Evolutionary conservation across 805 yeast species (phyloP).

Genomic region (Komagataella phaffii): DNA sequence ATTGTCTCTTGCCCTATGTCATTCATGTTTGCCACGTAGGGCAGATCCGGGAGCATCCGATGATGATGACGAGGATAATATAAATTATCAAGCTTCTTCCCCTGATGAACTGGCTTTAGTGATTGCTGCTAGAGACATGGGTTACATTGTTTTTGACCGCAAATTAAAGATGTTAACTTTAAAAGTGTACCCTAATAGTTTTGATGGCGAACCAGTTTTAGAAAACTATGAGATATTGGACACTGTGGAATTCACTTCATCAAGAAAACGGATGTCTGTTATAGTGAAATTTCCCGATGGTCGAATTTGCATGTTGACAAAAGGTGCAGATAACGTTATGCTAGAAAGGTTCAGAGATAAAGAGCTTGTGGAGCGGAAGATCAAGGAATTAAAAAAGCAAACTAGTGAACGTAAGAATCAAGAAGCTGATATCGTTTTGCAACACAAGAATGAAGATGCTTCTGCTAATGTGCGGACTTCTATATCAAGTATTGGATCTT

Average conservation of each 20-base stretch:
- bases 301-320: slow-evolving; percentile 66
- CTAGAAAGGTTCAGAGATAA: slow-evolving; percentile 54
- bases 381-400: slow-evolving; percentile 44
- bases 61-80: slow-evolving; percentile 26
- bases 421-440: slow-evolving; percentile 67
- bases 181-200: slow-evolving; percentile 76
- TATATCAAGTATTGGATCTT: slow-evolving; percentile 9
- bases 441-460: slow-evolving; percentile 32
- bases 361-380: slow-evolving; percentile 48
- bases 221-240: slow-evolving; percentile 71
- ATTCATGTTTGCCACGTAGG: slow-evolving; percentile 72
- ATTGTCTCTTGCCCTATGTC: slow-evolving; percentile 75
- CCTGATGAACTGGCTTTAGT: slow-evolving; percentile 95
- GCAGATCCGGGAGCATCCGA: slow-evolving; percentile 3
- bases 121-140: slow-evolving; percentile 90
- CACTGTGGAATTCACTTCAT: slow-evolving; percentile 72
- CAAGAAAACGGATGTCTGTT: slow-evolving; percentile 92
- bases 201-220: slow-evolving; percentile 44
- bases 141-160: slow-evolving; percentile 69
- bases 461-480: slow-evolving; percentile 14
- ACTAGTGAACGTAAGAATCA: slow-evolving; percentile 51
- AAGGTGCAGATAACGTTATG: slow-evolving; percentile 92
- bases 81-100: slow-evolving; percentile 85
- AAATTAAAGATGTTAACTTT: slow-evolving; percentile 46
- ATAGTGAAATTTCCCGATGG: slow-evolving; percentile 66